Evolutionary conservation across 2,329 filamentous ascomycete genomes (phyloP), one percentile per base, ranked within the genome.

Genomic region (Xylaria sp.): DNA sequence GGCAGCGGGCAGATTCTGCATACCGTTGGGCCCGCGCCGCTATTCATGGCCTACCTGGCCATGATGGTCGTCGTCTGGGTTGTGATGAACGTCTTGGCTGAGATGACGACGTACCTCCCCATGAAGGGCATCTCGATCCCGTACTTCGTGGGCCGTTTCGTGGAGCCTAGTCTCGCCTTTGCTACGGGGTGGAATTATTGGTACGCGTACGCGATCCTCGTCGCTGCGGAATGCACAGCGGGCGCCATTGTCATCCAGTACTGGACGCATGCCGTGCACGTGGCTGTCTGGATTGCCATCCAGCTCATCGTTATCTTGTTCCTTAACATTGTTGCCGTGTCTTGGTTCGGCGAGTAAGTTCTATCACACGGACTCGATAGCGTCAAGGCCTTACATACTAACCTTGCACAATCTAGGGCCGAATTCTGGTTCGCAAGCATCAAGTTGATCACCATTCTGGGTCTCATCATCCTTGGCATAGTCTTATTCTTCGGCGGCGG

Each of bases 1-100:
- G 88, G 88, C 65, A 88, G 87, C 46, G 89, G 89, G 28, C 80
- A 80, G 67, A 88, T 89, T 62, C 80, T 91, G 62, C 81, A 84
- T 41, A 80, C 81, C 10, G 85, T 86, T 34, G 89, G 89, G 1
- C 89, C 89, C 2, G 91, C 90, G 5, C 90, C 91, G 0, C 81
- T 94, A 18, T 86, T 94, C 77, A 89, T 94, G 79, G 89, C 88
- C 28, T 94, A 93, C 78, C 74, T 87, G 7, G 82, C 81, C 72
- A 87, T 87, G 85, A 87, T 86, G 82, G 31, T 80, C 2, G 75
- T 88, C 10, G 85, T 88, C 31, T 88, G 84, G 82, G 79, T 82
- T 63, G 80, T 88, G 64, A 87, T 88, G 86, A 87, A 87, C 77
- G 75, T 80, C 67, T 80, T 88, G 9, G 86, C 82, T 9, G 87